Base-by-base conservation (phyloP, 257 asterid genomes). In the Catharanthus roseus region DNA sequence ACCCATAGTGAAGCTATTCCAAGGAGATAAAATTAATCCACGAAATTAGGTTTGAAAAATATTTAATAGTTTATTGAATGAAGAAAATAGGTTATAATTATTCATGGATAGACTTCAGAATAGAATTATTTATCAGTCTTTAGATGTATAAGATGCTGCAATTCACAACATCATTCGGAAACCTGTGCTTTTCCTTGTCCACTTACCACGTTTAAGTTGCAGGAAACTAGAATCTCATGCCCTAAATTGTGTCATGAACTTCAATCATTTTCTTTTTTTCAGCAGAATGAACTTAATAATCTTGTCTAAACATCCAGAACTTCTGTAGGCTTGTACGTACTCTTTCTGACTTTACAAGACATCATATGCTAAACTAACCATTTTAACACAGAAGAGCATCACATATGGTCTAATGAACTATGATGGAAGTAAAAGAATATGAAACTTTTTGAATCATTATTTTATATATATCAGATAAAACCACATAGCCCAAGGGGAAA, bases 371-470 rank as follows among this genome's bases (percentile, higher is more conserved):
- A 12, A 63, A 28, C 8, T 24, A 28, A 26, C 16, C 34, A 50
- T 6, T 24, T 21, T 23, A 8, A 54, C 8, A 7, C 26, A 15
- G 16, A 3, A 31, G 29, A 55, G 29, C 28, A 16, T 53, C 31
- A 12, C 56, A 1, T 21, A 21, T 31, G 16, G 39, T n/a, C 15
- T 64, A 51, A 42, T 42, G 42, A 12, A 23, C 53, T 55, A 74
- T 28, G n/a, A 67, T 34, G 23, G 36, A 69, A n/a, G n/a, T 33
- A 26, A 67, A 28, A 7, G 9, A 54, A 58, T 26, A 23, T 42
- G 29, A 74, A 11, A 65, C 15, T n/a, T 64, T 55, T 65, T 56
- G n/a, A 55, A 24, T 54, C 61, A 54, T 28, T 56, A 55, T 10
- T 36, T 41, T 16, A 10, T 45, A 44, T 11, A 6, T 29, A 53